These are phyloP conservation scores for Chaetoscypha palmicola DNA, from an alignment of 2,329 filamentous ascomycete genomes.

Conservation along the genomic window DNA sequence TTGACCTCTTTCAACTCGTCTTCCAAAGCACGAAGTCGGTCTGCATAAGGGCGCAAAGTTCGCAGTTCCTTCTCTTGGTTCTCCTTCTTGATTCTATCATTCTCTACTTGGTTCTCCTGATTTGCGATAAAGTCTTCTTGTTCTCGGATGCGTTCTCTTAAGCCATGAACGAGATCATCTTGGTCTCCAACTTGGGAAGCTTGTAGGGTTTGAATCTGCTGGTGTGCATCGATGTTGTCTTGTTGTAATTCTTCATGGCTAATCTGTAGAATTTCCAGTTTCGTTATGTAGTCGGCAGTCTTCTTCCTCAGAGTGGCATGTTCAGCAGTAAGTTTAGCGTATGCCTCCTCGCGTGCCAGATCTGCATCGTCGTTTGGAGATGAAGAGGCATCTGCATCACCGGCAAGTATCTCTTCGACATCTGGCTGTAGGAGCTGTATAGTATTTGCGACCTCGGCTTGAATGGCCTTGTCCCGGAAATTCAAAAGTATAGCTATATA, in stretches of 20 bases:
- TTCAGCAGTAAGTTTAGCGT: conserved; percentile 35
- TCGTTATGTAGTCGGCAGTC: conserved; percentile 51
- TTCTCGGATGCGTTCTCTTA: conserved; percentile 54
- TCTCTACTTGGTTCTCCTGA: conserved; percentile 60
- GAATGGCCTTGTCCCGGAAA: conserved; percentile 36
- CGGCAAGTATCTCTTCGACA: not conserved
- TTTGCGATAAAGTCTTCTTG: conserved; percentile 65
- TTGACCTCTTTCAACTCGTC: conserved; percentile 55
- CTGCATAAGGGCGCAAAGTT: conserved; percentile 38
- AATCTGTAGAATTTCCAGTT: conserved; percentile 52
- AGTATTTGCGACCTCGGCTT: conserved; percentile 34
- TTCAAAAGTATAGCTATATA: conserved; percentile 43
- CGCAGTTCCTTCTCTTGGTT: conserved; percentile 43
- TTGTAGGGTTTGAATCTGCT: conserved; percentile 30
- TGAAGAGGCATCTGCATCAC: not conserved
- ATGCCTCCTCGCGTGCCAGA: conserved; percentile 43
- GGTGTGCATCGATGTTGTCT: conserved; percentile 50
- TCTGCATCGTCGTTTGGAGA: conserved; percentile 19
- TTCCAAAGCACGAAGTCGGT: conserved; percentile 44
- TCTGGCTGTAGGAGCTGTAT: conserved; percentile 26
- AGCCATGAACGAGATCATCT: conserved; percentile 44
- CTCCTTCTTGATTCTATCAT: conserved; percentile 38
- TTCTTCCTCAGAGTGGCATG: conserved; percentile 49
- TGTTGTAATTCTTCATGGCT: conserved; percentile 53
- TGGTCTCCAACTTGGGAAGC: conserved; percentile 44